phyloP scores from a whole-genome alignment of 352 stramenopile species.

The Proteromonas lacertae region DNA sequence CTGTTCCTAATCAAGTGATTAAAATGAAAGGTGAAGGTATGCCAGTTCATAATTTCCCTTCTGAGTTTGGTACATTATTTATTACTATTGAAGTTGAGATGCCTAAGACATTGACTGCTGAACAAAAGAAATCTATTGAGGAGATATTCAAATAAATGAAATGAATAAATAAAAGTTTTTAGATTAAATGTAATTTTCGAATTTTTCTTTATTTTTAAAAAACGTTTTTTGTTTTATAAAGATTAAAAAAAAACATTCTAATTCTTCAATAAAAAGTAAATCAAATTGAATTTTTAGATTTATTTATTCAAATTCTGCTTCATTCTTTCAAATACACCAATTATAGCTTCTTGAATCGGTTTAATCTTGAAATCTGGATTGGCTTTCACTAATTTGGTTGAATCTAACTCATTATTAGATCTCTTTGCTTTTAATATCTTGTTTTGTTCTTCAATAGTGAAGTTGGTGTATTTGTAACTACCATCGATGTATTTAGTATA shows the following conservation, averaged over 20 bases:
- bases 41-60: constrained; percentile 18
- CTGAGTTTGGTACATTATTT: constrained; percentile 38
- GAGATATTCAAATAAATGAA: constrained; percentile 14
- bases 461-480: constrained; percentile 44
- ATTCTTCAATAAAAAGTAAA: constrained; percentile 22
- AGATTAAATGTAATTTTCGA: constrained; percentile 40
- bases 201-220: too few species aligned
- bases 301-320: constrained; percentile 25
- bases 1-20: constrained; percentile 31
- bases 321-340: constrained; percentile 32
- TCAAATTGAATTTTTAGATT: constrained; percentile 6
- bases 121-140: constrained; percentile 23
- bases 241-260: constrained; percentile 34
- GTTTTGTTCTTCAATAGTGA: constrained; percentile 45
- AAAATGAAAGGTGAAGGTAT: constrained; percentile 38
- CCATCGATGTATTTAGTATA: constrained; percentile 58
- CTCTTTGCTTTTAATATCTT: constrained; percentile 38
- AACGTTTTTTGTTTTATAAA: constrained; percentile 53
- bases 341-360: constrained; percentile 26
- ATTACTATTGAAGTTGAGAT: constrained; percentile 53
- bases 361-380: constrained; percentile 25
- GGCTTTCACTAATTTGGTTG: constrained; percentile 26
- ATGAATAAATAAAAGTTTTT: constrained; percentile 25
- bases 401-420: constrained; percentile 53
- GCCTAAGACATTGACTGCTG: constrained; percentile 25